Evolutionary conservation across 306 rosid species (phyloP).

Genomic region (Begonia loranthoides): DNA sequence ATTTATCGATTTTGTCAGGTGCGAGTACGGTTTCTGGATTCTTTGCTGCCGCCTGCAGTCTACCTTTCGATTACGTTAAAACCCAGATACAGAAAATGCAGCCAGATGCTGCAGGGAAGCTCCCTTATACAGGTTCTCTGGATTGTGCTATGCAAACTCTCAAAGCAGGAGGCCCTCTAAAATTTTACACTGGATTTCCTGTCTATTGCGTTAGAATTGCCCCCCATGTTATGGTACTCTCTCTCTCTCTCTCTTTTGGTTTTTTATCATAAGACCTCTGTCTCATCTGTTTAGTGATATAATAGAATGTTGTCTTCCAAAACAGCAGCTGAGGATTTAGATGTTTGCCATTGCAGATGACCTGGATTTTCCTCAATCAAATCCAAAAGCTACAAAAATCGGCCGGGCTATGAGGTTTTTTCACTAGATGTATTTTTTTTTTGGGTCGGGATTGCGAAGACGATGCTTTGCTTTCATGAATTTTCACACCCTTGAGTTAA

Average conservation of each 20-base stretch:
- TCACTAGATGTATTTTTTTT: no score
- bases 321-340: no score
- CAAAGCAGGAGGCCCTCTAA: constrained; percentile 70
- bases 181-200: constrained; percentile 89
- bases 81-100: constrained; percentile 99
- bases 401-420: constrained; percentile 40
- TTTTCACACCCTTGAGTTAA: no score
- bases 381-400: constrained; percentile 56
- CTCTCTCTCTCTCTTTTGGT: constrained; percentile 11
- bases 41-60: constrained; percentile 90
- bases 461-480: no score
- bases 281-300: constrained; percentile 1
- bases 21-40: constrained; percentile 91
- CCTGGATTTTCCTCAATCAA: constrained; percentile 96
- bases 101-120: constrained; percentile 83
- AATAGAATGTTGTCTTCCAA: no score
- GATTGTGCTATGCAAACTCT: constrained; percentile 74
- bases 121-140: constrained; percentile 78
- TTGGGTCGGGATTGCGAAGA: no score
- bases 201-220: constrained; percentile 90
- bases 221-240: constrained; percentile 85
- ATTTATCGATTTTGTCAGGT: constrained; percentile 20
- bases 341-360: constrained; percentile 52
- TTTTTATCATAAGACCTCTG: no score
- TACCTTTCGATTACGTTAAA: constrained; percentile 92